Evolutionary conservation across 2,329 filamentous ascomycete genomes (phyloP), one percentile per base, ranked within the genome.

Genomic region (Colletotrichum tofieldiae): DNA sequence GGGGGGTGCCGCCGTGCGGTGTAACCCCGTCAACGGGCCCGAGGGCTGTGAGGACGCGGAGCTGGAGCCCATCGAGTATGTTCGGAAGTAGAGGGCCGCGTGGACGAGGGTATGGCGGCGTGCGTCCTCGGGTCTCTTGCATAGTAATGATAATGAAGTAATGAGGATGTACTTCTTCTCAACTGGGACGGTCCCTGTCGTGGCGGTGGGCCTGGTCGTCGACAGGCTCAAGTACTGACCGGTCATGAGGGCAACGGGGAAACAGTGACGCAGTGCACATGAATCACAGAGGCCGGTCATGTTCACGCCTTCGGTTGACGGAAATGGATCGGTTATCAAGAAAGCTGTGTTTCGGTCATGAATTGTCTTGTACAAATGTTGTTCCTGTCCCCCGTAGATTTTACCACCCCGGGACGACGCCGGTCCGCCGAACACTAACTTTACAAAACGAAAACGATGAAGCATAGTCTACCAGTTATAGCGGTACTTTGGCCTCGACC

Each of bases 21-120:
- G 81, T 66, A 82, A 83, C 70, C 81, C 81, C 47, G 76, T 79
- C 20, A 77, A 68, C 59, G 72, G 68, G 20, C 49, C 60, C 52
- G 60, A 61, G 43, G 43, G 60, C 2, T 79, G 78, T 35, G 74
- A 72, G 32, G 75, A 76, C 43, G 65, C 41, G 29, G 23, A 37
- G 55, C 56, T 77, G 65, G 75, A 77, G 74, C 76, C 76, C 12
- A 67, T 47, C 12, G 73, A 72, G 56, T 77, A 77, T 12, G 62
- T 71, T 9, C 61, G 59, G 23, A 74, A 76, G 58, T 75, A 75
- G 26, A 51, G 9, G 14, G 5, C 20, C 14, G 9, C 32, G 18
- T 35, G 9, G 6, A 32, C 11, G 6, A 23, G 11, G 20, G 54
- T 3, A 23, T 5, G 8, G 45, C 2, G n/a, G 20, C 0, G 14